Base-by-base conservation (phyloP, 148 eudicot species). In the Chenopodium quinoa region DNA sequence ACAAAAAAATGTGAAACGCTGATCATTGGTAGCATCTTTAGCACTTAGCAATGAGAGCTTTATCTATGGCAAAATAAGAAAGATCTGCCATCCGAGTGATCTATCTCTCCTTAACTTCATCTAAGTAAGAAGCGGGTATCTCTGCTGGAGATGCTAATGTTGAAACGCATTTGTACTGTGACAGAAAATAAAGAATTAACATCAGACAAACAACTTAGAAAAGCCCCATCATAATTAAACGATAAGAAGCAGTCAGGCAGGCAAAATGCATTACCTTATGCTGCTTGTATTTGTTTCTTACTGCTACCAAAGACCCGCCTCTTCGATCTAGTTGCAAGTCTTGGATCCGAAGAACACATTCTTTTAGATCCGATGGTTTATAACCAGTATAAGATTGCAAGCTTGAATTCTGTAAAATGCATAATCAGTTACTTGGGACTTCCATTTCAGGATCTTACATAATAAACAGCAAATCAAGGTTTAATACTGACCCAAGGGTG, bases 151-250 rank as follows among this genome's bases (percentile, higher is more conserved):
- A 89, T 65, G 84, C 37, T 82, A 93, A 37, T 40, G 90, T 74
- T 0, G 98, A 93, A 27, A 89, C 98, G 25, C 89, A 89, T 81
- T 95, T 95, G 88, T 89, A 91, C 93, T 90, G 93, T 86, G 62
- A 71, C 80, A 83, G 27, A 27, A 7, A 80, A 77, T 31, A 6
- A 75, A 73, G 48, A 74, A 37, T 69, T 69, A 23, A 20, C 40
- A 73, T 89, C 46, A 88, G 84, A 75, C 2, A 56, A 56, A 74
- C 46, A 2, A 83, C 25, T 23, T 23, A 23, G 25, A 23, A 23
- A 23, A 23, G 25, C 40, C 58, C 14, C 2, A 47, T 47, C 10
- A 56, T 2, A 34, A 34, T 11, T 12, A 6, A 70, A 72, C 48
- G 9, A 64, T 46, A 40, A 11, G 60, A 27, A 27, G 78, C 19